Evolutionary conservation across 169 alveolate species (phyloP), one percentile per base, ranked within the genome.

Genomic region (Amoebophrya sp.): DNA sequence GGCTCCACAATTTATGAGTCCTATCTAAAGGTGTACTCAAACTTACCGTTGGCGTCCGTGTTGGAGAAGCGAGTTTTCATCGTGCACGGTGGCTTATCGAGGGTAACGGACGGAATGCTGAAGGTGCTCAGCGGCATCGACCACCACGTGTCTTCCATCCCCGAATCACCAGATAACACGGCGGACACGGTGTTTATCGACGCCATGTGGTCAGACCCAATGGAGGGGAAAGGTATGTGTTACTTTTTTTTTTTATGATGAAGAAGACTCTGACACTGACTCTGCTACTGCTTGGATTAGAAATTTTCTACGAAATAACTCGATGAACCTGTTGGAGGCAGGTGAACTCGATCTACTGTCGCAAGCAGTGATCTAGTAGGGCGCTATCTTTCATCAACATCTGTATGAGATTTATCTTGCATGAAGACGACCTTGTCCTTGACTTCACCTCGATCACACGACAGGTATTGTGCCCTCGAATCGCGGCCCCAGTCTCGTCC

Each of bases 141-240:
- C 83, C 83, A 66, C 83, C 83, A 66, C 35, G 35, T n/a, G 38
- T 25, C 39, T 66, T 66, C 83, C 39, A 66, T 66, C 32, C 83
- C 83, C 39, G 83, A 66, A 25, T 0, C 39, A 3, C 83, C 83
- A 25, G 83, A 66, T 25, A 66, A 66, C 83, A 66, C 83, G 10
- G 83, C 83, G 83, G 83, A 66, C 35, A 66, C 83, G 35, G 83
- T 66, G 2, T 66, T 66, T 25, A 66, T 66, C 83, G 83, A 66
- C 18, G 0, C 35, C 35, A 66, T 66, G 83, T 66, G 83, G 83
- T 18, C 83, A 2, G 83, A 66, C 35, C 83, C 83, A 0, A 66
- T 66, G 83, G 83, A 66, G 83, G 83, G 83, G 32, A 66, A 66
- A 25, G 83, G 83, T n/a, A n/a, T n/a, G n/a, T n/a, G n/a, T n/a